Evolutionary conservation across 2,329 filamentous ascomycete species (phyloP).

Genomic region (Fusarium begoniae): DNA sequence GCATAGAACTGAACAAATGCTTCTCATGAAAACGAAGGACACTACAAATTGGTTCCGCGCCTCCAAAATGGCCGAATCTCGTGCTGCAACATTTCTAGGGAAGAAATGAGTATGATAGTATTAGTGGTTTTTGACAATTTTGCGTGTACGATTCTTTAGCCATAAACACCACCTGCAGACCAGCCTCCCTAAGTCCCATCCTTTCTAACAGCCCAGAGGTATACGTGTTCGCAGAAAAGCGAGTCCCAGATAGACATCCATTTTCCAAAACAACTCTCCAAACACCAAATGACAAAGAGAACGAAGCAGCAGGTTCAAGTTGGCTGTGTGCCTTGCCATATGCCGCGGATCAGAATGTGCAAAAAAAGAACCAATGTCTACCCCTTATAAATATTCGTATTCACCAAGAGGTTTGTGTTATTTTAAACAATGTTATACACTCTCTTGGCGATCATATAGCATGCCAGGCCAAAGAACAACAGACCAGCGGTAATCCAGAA

Average conservation of each 20-base stretch:
- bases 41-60: neutral
- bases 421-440: constrained; percentile 79
- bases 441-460: constrained; percentile 84
- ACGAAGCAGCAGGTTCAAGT: constrained; percentile 6
- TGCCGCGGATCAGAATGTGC: neutral
- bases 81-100: neutral
- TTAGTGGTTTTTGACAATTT: constrained; percentile 5
- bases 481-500: constrained; percentile 78
- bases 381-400: neutral
- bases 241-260: neutral
- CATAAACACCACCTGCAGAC: neutral
- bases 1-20: neutral
- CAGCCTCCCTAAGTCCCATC: neutral
- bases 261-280: neutral
- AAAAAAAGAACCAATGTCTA: neutral
- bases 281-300: constrained; percentile 5
- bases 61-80: neutral
- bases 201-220: constrained; percentile 7
- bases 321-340: constrained; percentile 12
- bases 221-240: constrained; percentile 14
- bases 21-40: neutral
- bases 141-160: constrained; percentile 1
- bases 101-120: neutral
- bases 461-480: constrained; percentile 79
- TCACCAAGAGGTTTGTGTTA: neutral